phyloP scores from a whole-genome alignment of 2,329 filamentous ascomycete genomes.

The Fusarium falciforme region DNA sequence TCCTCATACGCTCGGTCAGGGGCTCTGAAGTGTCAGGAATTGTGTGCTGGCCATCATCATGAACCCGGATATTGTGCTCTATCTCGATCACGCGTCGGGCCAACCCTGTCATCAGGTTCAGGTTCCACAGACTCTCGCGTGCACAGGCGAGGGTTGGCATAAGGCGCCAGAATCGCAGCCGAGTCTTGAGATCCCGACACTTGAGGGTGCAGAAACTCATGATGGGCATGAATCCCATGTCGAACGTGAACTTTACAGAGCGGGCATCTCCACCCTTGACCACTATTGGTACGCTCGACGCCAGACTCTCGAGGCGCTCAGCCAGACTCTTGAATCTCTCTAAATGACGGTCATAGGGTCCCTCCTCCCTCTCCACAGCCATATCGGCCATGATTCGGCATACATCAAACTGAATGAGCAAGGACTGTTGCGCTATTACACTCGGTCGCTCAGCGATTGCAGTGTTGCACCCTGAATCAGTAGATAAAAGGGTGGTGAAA shows the following conservation, averaged over 20 bases:
- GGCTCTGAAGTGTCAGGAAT: not conserved
- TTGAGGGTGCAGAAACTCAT: not conserved
- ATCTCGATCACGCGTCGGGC: not conserved
- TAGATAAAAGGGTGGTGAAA: not conserved
- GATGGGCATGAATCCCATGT: conserved; percentile 4
- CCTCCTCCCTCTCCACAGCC: not conserved
- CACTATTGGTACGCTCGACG: not conserved
- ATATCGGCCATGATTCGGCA: not conserved
- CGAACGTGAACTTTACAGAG: not conserved
- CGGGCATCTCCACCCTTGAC: not conserved
- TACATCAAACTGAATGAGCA: not conserved
- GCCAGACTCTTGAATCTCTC: not conserved
- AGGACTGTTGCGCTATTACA: not conserved
- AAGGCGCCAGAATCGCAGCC: not conserved
- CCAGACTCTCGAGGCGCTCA: not conserved
- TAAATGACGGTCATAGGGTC: not conserved
- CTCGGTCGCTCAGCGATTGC: not conserved
- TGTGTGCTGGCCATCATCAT: not conserved
- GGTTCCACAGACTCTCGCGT: conserved; percentile 1
- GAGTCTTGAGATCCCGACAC: not conserved
- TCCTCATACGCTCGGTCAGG: not conserved
- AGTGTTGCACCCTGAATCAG: not conserved
- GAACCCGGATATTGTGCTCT: not conserved
- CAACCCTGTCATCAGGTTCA: not conserved
- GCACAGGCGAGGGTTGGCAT: not conserved